Base-by-base conservation (phyloP, 805 yeast species). In the Metschnikowia koreensis region DNA sequence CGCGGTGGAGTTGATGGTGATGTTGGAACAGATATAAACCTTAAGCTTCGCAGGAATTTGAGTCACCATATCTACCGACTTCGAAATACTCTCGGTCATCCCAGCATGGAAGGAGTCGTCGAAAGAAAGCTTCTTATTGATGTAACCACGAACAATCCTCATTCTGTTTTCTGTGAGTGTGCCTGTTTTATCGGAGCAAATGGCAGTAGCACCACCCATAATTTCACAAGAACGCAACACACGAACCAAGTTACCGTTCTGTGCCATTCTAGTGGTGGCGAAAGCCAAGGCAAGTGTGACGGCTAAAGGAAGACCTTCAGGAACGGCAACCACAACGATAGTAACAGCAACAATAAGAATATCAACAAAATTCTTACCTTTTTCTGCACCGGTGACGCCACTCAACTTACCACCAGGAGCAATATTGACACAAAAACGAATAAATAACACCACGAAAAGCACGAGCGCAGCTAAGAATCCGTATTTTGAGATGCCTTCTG, bases 201-300 rank as follows among this genome's bases (percentile, higher is more conserved):
- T 79, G 4, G 97, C 94, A 12, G 98, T 94, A 1, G 97, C 99
- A 44, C 96, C 90, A 41, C 99, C 99, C 98, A 94, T 93, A 15
- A 97, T 94, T 70, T 94, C 99, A 79, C 99, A 94, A 43, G 96
- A 86, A 63, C 85, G 86, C 59, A 94, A 76, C 9, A 90, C 96
- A 61, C 99, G 83, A n/a, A 94, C 99, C 62, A 94, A 76, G 66
- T 93, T 93, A 57, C 96, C 96, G 67, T 94, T 97, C 67, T 88
- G 87, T 17, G 96, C 91, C 99, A 94, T 94, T 70, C 98, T 81
- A 9, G 97, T 92, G 2, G 99, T 94, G 1, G 99, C 99, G 75
- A 94, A 94, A 0, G 99, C 99, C 59, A 94, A 76, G 0, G 99
- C 97, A 44, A 94, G 77, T 1, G 99, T 94, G 15, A 94, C 99